phyloP scores from a whole-genome alignment of 2,329 filamentous ascomycete genomes.

The Monosporascus sp. region DNA sequence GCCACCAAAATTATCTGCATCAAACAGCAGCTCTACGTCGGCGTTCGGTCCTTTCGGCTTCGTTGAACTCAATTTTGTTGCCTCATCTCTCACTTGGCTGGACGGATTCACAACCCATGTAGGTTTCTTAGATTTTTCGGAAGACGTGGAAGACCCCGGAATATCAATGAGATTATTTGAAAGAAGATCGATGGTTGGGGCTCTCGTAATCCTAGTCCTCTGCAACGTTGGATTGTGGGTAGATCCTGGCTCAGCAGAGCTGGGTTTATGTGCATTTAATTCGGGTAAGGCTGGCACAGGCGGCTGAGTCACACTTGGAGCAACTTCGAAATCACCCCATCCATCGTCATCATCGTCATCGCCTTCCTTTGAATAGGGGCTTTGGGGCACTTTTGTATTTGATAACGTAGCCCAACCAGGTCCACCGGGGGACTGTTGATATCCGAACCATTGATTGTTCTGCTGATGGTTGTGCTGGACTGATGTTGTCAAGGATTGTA shows the following conservation, averaged over 20 bases:
- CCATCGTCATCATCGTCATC: constrained; percentile 53
- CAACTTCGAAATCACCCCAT: constrained; percentile 64
- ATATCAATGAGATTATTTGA: constrained; percentile 45
- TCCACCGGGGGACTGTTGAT: constrained; percentile 17
- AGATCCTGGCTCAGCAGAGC: not conserved
- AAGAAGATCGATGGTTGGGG: constrained; percentile 48
- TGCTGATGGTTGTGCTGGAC: constrained; percentile 6
- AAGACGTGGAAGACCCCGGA: constrained; percentile 5
- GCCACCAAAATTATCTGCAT: constrained; percentile 51
- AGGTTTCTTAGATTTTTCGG: constrained; percentile 4
- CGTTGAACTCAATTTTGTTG: constrained; percentile 6
- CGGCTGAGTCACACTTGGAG: constrained; percentile 27
- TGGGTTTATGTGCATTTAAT: not conserved
- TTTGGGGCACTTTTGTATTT: constrained; percentile 3
- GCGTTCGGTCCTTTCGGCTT: constrained; percentile 9
- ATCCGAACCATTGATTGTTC: constrained; percentile 27
- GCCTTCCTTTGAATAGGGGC: constrained; percentile 15
- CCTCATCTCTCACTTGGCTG: constrained; percentile 5
- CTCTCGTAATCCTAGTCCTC: constrained; percentile 34
- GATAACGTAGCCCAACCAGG: constrained; percentile 6
- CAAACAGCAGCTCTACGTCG: constrained; percentile 58
- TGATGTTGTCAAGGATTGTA: constrained; percentile 1
- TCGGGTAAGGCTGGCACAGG: constrained; percentile 8
- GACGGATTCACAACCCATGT: constrained; percentile 6
- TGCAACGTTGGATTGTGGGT: constrained; percentile 6